Conservation (phyloP, 2,329 filamentous ascomycete genomes). For the Tolypocladium ophioglossoides region DNA sequence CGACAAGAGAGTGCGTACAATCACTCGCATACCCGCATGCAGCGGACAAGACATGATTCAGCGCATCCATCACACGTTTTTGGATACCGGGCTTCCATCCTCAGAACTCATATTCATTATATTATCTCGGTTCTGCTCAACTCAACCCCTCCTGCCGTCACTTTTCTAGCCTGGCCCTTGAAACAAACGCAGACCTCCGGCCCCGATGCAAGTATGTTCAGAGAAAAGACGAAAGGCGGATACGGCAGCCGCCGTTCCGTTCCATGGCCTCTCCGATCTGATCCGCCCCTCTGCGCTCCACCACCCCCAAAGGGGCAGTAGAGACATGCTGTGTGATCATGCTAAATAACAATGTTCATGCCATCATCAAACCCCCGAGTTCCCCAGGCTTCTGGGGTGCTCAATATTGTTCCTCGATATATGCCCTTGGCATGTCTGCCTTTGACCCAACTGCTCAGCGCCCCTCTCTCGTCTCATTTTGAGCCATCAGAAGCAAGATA, state of each 20-base stretch:
- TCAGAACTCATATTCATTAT: background rate
- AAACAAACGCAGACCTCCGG: background rate
- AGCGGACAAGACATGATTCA: too few species aligned
- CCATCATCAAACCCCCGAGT: slow-evolving; percentile 9
- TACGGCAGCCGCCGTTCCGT: background rate
- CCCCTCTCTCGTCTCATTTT: background rate
- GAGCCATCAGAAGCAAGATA: slow-evolving; percentile 3
- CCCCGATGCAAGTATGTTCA: background rate
- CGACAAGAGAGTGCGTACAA: background rate
- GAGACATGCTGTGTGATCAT: slow-evolving; percentile 11
- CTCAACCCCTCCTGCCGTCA: background rate
- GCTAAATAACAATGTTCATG: slow-evolving; percentile 26
- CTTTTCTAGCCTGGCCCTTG: background rate
- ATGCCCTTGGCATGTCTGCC: background rate
- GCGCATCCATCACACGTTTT: too few species aligned
- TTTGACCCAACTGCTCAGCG: background rate
- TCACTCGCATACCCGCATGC: background rate
- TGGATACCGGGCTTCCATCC: background rate
- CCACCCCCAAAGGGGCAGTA: background rate
- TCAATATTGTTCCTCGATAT: background rate
- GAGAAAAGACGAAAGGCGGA: background rate
- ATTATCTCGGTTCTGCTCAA: background rate
- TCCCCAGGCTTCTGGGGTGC: background rate
- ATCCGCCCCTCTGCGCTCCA: background rate
- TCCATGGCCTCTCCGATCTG: background rate